Evolutionary conservation across 2,329 filamentous ascomycete species (phyloP), one percentile per base, ranked within the genome.

Genomic region (Bertia moriformis): DNA sequence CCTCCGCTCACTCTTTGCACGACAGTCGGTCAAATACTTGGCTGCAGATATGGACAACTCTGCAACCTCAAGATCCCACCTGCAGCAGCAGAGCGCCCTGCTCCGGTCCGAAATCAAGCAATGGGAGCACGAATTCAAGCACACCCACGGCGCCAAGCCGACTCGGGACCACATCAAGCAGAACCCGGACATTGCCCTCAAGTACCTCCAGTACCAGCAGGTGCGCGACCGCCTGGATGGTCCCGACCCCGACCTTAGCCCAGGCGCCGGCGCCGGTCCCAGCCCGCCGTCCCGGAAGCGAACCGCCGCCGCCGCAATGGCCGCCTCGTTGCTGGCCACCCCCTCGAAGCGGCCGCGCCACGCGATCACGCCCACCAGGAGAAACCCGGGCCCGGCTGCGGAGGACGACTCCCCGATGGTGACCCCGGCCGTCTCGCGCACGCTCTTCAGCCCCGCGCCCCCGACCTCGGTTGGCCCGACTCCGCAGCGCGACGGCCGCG

Each of bases 191-290:
- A 86, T 88, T 49, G 79, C 77, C 27, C 65, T 65, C 37, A 87
- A 86, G 52, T 89, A 89, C 58, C 85, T 82, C 53, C 69, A 82
- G 44, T 88, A 87, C 57, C 77, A 78, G 53, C 76, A 69, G 46
- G 53, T 79, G 39, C 70, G 78, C 45, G 68, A 75, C 48, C 64
- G 73, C 36, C 59, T 77, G 42, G n/a, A n/a, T n/a, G n/a, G n/a
- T n/a, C n/a, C n/a, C n/a, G n/a, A n/a, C n/a, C n/a, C n/a, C n/a
- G 55, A 67, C 1, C 71, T 73, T 41, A 78, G 74, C n/a, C n/a
- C n/a, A n/a, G 19, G 44, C 45, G 48, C 30, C 45, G 53, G 38
- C 46, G 36, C 38, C 24, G 40, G 42, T 2, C 55, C 62, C 2
- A 51, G 60, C n/a, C n/a, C 18, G 13, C 48, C 48, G 14, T 38